phyloP scores from a whole-genome alignment of 495 filamentous ascomycete genomes.

The Parmelia sp. region DNA sequence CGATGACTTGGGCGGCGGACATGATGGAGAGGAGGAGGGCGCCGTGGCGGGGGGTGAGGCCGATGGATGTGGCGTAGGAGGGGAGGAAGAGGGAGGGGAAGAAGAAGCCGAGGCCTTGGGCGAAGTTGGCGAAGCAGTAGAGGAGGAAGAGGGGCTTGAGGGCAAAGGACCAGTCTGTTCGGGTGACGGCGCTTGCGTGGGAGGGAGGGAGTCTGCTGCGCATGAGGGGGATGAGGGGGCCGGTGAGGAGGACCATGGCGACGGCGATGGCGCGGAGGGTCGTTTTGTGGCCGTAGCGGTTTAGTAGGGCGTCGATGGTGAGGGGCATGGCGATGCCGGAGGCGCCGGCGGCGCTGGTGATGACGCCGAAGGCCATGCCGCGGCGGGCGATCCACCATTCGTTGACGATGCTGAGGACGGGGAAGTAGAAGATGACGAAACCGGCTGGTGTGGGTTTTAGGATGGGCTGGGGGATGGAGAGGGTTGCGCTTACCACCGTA shows the following conservation, averaged over 20 bases:
- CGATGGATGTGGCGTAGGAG: background rate
- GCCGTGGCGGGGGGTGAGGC: constrained; percentile 21
- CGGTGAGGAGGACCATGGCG: background rate
- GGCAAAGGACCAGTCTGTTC: background rate
- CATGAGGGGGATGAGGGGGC: background rate
- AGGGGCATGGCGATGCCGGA: constrained; percentile 35
- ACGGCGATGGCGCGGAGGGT: constrained; percentile 24
- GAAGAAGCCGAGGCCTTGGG: background rate
- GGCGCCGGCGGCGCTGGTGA: constrained; percentile 35
- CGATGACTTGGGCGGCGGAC: constrained; percentile 30
- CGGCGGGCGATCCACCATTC: constrained; percentile 36
- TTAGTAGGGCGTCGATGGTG: constrained; percentile 30
- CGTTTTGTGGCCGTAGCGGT: constrained; percentile 30
- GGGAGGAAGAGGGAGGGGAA: background rate
- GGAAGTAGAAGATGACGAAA: constrained; percentile 31
- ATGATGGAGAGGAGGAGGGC: constrained; percentile 34
- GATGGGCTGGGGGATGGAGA: background rate
- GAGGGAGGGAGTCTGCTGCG: background rate
- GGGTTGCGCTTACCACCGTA: constrained; percentile 26
- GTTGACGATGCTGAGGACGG: constrained; percentile 35
- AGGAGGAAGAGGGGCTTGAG: background rate
- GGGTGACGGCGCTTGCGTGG: background rate
- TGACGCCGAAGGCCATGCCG: constrained; percentile 40
- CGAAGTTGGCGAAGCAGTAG: background rate
- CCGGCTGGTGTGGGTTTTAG: background rate